Conservation (phyloP, 176 grass and related monocot species). For the Ensete glaucum region DNA sequence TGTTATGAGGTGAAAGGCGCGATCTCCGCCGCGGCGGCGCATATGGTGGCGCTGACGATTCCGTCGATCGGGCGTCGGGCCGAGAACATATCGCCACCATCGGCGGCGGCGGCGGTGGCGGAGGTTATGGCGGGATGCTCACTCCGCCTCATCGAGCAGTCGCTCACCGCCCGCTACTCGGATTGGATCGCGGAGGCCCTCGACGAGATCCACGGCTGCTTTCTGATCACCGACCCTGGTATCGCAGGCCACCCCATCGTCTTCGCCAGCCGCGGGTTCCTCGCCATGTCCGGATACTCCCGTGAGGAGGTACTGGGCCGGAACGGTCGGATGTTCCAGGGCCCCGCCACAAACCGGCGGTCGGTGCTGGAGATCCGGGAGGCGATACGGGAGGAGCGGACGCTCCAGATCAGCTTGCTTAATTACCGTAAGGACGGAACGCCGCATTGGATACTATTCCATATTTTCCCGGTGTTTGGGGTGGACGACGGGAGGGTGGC, state of each 20-base stretch:
- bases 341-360: slow-evolving; percentile 58
- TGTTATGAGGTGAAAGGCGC: background rate
- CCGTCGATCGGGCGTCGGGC: slow-evolving; percentile 1
- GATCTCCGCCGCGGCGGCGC: background rate
- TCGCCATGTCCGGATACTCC: slow-evolving; percentile 50
- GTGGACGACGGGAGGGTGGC: slow-evolving; percentile 44
- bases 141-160: slow-evolving; percentile 17
- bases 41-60: slow-evolving; percentile 4
- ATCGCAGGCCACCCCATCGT: slow-evolving; percentile 86
- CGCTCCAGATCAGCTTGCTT: slow-evolving; percentile 50
- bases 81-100: background rate
- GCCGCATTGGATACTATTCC: slow-evolving; percentile 73
- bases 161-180: slow-evolving; percentile 78
- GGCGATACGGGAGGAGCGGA: slow-evolving; percentile 47
- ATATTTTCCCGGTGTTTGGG: slow-evolving; percentile 70
- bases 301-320: slow-evolving; percentile 53
- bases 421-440: slow-evolving; percentile 80
- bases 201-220: slow-evolving; percentile 58
- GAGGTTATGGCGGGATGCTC: background rate
- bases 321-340: slow-evolving; percentile 79
- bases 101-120: background rate
- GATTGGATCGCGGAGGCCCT: slow-evolving; percentile 68
- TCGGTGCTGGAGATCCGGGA: slow-evolving; percentile 57
- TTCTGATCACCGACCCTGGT: slow-evolving; percentile 79
- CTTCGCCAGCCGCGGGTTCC: slow-evolving; percentile 58